phyloP scores from a whole-genome alignment of 2,329 filamentous ascomycete species.

The Scolecobasidium constrictum region DNA sequence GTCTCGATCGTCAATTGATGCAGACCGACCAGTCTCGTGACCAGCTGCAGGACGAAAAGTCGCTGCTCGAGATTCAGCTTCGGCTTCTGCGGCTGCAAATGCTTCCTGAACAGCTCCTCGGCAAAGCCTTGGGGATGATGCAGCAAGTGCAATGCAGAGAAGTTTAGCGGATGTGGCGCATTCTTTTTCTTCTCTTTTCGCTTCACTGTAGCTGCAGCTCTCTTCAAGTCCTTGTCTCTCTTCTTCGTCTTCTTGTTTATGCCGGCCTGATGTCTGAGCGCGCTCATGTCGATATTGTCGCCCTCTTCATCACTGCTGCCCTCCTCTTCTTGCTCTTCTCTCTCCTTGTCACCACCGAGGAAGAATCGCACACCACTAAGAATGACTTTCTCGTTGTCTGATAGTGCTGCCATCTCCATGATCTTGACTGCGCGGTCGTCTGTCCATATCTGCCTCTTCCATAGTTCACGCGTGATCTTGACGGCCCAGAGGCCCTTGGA shows the following conservation, averaged over 20 bases:
- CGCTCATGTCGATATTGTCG: conserved; percentile 61
- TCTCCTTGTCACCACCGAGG: conserved; percentile 88
- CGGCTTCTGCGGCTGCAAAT: conserved; percentile 76
- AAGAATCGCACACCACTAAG: conserved; percentile 86
- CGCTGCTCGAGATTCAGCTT: conserved; percentile 83
- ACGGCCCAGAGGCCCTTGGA: conserved; percentile 90
- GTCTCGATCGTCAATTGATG: conserved; percentile 85
- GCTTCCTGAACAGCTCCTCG: conserved; percentile 80
- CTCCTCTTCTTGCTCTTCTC: conserved; percentile 77
- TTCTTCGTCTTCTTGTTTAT: conserved; percentile 98
- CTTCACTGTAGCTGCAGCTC: conserved; percentile 73
- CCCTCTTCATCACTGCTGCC: conserved; percentile 71
- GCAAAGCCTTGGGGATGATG: conserved; percentile 93
- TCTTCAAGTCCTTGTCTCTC: conserved; percentile 65
- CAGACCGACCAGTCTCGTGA: conserved; percentile 81
- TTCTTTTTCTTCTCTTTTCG: conserved; percentile 71
- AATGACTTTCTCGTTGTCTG: conserved; percentile 88
- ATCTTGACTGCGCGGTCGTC: conserved; percentile 93
- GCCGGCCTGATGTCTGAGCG: conserved; percentile 70
- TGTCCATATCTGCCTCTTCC: conserved; percentile 94
- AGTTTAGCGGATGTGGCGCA: conserved; percentile 81
- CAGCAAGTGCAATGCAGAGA: conserved; percentile 86
- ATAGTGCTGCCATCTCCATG: conserved; percentile 86
- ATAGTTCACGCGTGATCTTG: conserved; percentile 88
- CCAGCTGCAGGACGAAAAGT: conserved; percentile 78